Evolutionary conservation across 2,329 filamentous ascomycete genomes (phyloP).

Genomic region (Cercospora nicotianae): DNA sequence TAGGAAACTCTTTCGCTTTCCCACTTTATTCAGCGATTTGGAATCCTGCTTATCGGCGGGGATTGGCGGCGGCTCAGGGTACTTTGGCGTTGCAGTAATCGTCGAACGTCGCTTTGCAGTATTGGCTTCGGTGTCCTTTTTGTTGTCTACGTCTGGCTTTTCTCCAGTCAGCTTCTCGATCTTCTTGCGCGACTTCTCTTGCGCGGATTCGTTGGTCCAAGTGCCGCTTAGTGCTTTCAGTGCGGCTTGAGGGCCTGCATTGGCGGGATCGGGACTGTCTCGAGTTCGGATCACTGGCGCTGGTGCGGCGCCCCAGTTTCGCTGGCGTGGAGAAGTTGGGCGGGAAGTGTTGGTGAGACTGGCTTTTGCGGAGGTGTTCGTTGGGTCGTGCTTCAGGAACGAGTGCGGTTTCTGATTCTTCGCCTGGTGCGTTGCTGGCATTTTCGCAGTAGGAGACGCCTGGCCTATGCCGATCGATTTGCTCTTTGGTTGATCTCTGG

Average conservation of each 20-base stretch:
- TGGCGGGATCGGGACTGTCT: background rate
- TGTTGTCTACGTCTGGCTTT: background rate
- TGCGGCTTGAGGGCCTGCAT: background rate
- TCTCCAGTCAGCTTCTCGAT: conserved; percentile 12
- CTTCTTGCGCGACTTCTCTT: conserved; percentile 16
- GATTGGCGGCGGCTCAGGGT: conserved; percentile 23
- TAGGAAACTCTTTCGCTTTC: conserved; percentile 51
- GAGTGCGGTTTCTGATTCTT: conserved; percentile 22
- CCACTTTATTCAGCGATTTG: conserved; percentile 36
- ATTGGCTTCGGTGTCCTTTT: conserved; percentile 28
- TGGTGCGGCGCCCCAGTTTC: background rate
- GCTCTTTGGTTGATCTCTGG: conserved; percentile 17
- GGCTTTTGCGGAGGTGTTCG: conserved; percentile 7
- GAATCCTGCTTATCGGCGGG: conserved; percentile 15
- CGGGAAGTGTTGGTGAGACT: background rate
- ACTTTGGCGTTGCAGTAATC: conserved; percentile 32
- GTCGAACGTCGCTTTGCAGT: conserved; percentile 35
- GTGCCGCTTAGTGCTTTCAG: conserved; percentile 1
- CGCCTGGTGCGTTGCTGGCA: conserved; percentile 1
- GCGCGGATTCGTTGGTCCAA: conserved; percentile 6
- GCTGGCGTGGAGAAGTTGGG: conserved; percentile 9
- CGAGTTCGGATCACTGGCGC: background rate
- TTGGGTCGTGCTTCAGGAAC: conserved; percentile 25
- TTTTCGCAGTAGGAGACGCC: background rate
- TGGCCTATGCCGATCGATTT: background rate